A percentile compares a stretch with the other conserved stretches of the same genome.
Evolutionary conservation across 495 filamentous ascomycete species (phyloP).

Genomic region (Lasiosphaeria hispida): DNA sequence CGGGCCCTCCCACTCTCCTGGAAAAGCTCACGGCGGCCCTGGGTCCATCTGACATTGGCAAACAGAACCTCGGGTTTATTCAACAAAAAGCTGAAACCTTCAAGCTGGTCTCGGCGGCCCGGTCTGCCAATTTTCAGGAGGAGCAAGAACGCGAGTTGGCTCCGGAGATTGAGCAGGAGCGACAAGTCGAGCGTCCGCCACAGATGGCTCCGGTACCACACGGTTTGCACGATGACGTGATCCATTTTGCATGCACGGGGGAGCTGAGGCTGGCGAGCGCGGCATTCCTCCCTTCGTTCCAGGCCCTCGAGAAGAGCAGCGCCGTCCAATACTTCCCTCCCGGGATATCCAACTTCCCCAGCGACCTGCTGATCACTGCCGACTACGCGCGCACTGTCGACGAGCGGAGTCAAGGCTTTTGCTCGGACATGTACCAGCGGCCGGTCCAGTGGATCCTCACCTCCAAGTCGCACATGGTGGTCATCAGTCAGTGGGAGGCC

Average conservation of each 20-base stretch:
- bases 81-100: neutral
- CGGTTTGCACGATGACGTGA: too few species aligned
- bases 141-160: too few species aligned
- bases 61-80: neutral
- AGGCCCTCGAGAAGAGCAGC: slow-evolving; percentile 33
- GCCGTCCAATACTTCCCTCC: neutral
- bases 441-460: slow-evolving; percentile 63
- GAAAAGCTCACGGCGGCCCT: neutral
- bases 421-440: slow-evolving; percentile 54
- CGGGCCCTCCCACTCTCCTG: neutral
- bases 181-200: too few species aligned
- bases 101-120: neutral
- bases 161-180: too few species aligned
- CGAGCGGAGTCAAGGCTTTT: too few species aligned
- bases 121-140: neutral
- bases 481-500: slow-evolving; percentile 67
- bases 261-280: slow-evolving; percentile 14
- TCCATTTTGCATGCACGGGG: neutral
- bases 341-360: slow-evolving; percentile 32
- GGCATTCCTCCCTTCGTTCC: slow-evolving; percentile 51
- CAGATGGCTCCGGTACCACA: neutral
- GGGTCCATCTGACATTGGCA: neutral
- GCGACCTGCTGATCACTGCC: slow-evolving; percentile 47
- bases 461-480: too few species aligned
- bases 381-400: too few species aligned